Conservation (phyloP, 2,329 filamentous ascomycete genomes). For the Shiraia sp. region DNA sequence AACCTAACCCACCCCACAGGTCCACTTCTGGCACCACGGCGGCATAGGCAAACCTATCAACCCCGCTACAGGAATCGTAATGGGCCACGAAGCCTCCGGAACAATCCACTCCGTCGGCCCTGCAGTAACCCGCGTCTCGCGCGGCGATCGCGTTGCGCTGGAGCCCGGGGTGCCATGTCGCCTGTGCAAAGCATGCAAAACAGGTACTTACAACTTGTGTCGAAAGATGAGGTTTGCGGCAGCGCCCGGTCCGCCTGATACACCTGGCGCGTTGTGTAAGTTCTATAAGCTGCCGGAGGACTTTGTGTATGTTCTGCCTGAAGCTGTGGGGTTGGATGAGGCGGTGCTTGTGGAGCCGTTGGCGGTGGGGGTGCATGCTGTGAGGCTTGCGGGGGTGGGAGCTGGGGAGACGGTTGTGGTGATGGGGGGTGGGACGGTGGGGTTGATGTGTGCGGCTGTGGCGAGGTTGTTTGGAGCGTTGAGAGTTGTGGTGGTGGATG, state of each 20-base stretch:
- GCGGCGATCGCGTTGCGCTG: conserved; percentile 87
- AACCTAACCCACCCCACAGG: conserved; percentile 36
- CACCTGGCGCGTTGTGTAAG: conserved; percentile 72
- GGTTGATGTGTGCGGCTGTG: conserved; percentile 79
- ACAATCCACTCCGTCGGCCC: conserved; percentile 76
- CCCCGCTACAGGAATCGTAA: conserved; percentile 78
- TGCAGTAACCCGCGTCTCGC: conserved; percentile 72
- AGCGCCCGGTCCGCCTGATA: conserved; percentile 75
- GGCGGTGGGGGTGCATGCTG: conserved; percentile 81
- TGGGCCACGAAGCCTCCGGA: conserved; percentile 91
- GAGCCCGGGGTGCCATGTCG: conserved; percentile 92
- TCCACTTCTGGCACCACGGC: conserved; percentile 95
- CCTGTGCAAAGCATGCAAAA: conserved; percentile 82
- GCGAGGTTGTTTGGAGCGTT: conserved; percentile 70
- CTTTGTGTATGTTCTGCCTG: conserved; percentile 91
- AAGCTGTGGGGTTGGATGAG: conserved; percentile 80
- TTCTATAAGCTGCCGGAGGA: conserved; percentile 88
- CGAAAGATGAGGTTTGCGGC: conserved; percentile 82
- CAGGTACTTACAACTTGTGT: conserved; percentile 91
- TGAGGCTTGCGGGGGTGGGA: conserved; percentile 76
- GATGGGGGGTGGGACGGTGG: conserved; percentile 90
- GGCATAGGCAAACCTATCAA: conserved; percentile 84
- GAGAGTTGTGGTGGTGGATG: conserved; percentile 88
- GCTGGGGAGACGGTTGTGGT: conserved; percentile 86
- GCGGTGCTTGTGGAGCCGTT: conserved; percentile 88